Base-by-base conservation (phyloP, 75 land plant genomes). In the Selaginella moellendorffii region DNA sequence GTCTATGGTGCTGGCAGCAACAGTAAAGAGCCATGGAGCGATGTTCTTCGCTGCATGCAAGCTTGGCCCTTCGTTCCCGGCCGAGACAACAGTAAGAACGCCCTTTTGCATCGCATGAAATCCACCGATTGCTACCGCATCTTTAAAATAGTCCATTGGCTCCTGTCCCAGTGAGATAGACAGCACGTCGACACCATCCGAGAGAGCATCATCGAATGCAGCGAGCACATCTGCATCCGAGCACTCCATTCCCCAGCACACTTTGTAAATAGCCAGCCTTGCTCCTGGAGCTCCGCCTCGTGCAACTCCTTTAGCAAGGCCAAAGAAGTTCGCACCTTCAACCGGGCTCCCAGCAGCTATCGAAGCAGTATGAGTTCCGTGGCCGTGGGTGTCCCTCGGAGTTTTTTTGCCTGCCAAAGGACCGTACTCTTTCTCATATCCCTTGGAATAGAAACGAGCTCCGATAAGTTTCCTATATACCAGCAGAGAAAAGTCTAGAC, bases 1-100 rank as follows among this genome's bases (percentile, higher is more conserved):
- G 52, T 82, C 79, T 2, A 76, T 54, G 0, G 63, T 76, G 60
- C 79, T 76, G 12, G 84, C 84, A 18, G 62, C 84, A 23, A 82
- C 82, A 1, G 81, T 76, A 1, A 79, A 17, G 0, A 76, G 62
- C 84, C 84, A 82, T 0, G 84, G 84, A 0, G 81, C 71, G 2
- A 65, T 28, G 54, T 82, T 79, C 1, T 27, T 0, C 0, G 73
- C 81, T 0, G 81, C 24, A 25, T 19, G 24, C 8, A 21, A 25
- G 24, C 9, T n/a, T 2, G 79, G 79, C 26, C 78, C 79, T 51
- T 76, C 74, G 58, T 77, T 77, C 26, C 79, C 79, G 17, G 62
- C 79, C 10, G 79, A 74, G 51, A 69, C 73, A 20, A 74, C 71
- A 1, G 75, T 74, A 28, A 64, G 64, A 28, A 77, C 68, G 19